phyloP scores from a whole-genome alignment of 129 eudicot genomes.

The Glebionis coronaria region DNA sequence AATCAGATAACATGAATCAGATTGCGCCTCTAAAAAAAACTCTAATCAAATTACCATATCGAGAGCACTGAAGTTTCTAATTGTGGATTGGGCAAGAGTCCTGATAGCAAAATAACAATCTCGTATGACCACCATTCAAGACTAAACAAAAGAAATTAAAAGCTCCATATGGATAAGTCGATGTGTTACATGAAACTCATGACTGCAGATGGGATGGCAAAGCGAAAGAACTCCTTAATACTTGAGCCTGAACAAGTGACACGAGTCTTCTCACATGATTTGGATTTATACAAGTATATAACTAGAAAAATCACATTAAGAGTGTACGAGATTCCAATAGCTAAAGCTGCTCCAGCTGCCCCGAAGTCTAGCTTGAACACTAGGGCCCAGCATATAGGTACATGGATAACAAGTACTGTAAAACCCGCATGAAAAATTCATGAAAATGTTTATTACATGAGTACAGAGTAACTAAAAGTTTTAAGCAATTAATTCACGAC shows the following conservation, averaged over 20 bases:
- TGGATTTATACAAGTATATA: conserved; percentile 32
- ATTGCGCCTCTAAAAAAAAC: too few species aligned
- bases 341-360: conserved; percentile 44
- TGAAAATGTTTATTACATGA: too few species aligned
- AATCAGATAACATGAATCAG: neutral
- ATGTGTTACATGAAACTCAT: conserved; percentile 17
- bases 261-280: conserved; percentile 40
- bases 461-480: too few species aligned
- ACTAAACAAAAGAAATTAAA: neutral
- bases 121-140: conserved; percentile 23
- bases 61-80: conserved; percentile 56
- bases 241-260: conserved; percentile 14
- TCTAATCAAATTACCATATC: conserved; percentile 37
- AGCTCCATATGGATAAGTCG: neutral
- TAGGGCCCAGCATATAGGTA: conserved; percentile 48
- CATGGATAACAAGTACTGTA: conserved; percentile 38
- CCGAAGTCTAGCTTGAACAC: conserved; percentile 36
- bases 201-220: conserved; percentile 31
- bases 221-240: neutral
- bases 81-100: conserved; percentile 22
- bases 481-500: too few species aligned
- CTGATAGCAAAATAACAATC: conserved; percentile 43
- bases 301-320: conserved; percentile 39
- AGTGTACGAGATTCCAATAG: conserved; percentile 40
- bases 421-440: too few species aligned